These are phyloP conservation scores for Linnemannia exigua DNA, from an alignment of 192 early-diverging fungal genomes.

Conservation along the genomic window DNA sequence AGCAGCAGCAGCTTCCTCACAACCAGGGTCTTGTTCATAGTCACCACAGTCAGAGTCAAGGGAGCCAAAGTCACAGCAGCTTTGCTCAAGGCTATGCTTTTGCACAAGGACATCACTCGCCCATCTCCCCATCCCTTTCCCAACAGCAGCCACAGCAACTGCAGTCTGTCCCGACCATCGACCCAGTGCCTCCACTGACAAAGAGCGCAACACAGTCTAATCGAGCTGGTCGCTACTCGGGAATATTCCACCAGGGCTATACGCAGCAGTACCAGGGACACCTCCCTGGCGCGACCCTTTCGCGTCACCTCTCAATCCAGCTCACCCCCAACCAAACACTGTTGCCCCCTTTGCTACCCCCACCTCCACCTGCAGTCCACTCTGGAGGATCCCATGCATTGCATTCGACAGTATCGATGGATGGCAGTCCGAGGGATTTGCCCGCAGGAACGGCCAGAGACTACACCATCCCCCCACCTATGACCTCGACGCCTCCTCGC, in stretches of 20 bases:
- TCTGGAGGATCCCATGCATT: slow-evolving; percentile 8
- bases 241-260: slow-evolving; percentile 52
- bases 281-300: slow-evolving; percentile 38
- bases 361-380: slow-evolving; percentile 37
- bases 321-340: slow-evolving; percentile 35
- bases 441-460: background rate
- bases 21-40: slow-evolving; percentile 11
- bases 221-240: slow-evolving; percentile 20
- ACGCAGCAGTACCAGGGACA: slow-evolving; percentile 47
- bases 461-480: background rate
- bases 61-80: background rate
- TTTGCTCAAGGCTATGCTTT: background rate
- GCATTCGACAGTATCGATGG: slow-evolving; percentile 21
- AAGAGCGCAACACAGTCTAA: slow-evolving; percentile 10
- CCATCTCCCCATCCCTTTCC: slow-evolving; percentile 1
- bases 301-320: slow-evolving; percentile 53
- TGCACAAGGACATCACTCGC: background rate
- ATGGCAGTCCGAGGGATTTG: slow-evolving; percentile 1
- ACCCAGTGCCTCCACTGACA: slow-evolving; percentile 16
- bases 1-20: background rate
- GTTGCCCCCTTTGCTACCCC: slow-evolving; percentile 43
- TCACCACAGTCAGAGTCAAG: background rate
- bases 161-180: background rate
- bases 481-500: background rate
- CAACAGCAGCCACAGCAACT: slow-evolving; percentile 2